Percentiles rank a stretch among this genome's conserved stretches.
Conservation (phyloP, 164 flowering plant genomes). For the Chimonanthus praecox region DNA sequence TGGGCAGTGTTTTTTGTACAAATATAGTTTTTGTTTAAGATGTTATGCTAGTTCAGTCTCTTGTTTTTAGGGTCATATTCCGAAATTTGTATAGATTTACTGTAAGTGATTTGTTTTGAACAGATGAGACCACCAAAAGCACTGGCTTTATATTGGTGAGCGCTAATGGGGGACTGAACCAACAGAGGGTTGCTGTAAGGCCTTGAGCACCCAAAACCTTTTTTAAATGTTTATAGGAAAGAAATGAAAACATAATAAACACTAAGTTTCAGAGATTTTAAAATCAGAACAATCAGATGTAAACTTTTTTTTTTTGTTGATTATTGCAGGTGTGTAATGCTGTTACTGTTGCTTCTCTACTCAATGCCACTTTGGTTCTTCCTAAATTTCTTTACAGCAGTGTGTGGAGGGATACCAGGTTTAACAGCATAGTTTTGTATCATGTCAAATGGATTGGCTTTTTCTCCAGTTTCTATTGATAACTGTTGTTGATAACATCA, state of each 20-base stretch:
- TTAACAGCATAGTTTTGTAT: conserved; percentile 7
- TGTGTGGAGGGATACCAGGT: conserved; percentile 99
- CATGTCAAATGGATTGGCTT: not conserved
- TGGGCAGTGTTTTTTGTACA: not conserved
- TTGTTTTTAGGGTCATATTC: not conserved
- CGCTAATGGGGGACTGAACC: conserved; percentile 99
- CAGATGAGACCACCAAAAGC: conserved; percentile 37
- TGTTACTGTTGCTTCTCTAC: conserved; percentile 85
- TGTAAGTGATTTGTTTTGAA: not conserved
- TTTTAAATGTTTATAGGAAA: not conserved
- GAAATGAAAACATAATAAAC: not conserved
- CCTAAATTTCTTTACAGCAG: conserved; percentile 94
- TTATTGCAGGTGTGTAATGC: conserved; percentile 88
- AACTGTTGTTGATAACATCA: not conserved
- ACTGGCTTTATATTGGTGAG: conserved; percentile 81
- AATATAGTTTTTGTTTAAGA: not conserved
- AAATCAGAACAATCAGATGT: not conserved
- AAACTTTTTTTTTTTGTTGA: not conserved
- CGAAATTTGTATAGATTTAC: not conserved
- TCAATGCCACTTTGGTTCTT: conserved; percentile 91
- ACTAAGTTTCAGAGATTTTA: not conserved
- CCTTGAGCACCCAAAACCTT: conserved; percentile 8
- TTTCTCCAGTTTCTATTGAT: not conserved
- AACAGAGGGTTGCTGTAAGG: conserved; percentile 97
- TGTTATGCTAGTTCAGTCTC: not conserved